Evolutionary conservation across 129 eudicot species (phyloP).

Genomic region (Logfia minima): DNA sequence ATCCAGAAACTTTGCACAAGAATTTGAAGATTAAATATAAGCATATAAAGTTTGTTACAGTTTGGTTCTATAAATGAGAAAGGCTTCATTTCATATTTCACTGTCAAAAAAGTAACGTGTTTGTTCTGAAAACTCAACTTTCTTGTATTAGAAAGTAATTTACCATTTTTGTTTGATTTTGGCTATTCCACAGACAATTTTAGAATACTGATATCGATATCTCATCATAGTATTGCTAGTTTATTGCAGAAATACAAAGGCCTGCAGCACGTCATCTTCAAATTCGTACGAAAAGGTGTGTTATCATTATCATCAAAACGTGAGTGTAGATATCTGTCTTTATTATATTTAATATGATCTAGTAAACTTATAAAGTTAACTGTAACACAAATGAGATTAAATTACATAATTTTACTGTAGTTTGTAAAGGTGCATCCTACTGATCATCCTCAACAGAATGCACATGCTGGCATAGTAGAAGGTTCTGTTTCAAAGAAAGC

Average conservation of each 20-base stretch:
- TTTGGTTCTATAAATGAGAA: slow-evolving; percentile 7
- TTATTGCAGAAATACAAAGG: slow-evolving; percentile 40
- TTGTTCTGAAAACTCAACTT: slow-evolving; percentile 11
- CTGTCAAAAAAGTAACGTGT: neutral
- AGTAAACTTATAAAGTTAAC: neutral
- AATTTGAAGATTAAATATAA: neutral
- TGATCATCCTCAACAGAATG: slow-evolving; percentile 39
- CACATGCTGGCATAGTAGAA: slow-evolving; percentile 30
- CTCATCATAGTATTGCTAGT: slow-evolving; percentile 17
- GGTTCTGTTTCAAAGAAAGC: slow-evolving; percentile 30
- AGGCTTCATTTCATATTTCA: neutral
- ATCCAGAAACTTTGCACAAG: slow-evolving; percentile 11
- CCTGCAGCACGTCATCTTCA: slow-evolving; percentile 35
- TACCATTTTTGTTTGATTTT: neutral
- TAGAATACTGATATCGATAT: neutral
- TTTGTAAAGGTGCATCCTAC: slow-evolving; percentile 49
- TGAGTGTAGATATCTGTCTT: slow-evolving; percentile 30
- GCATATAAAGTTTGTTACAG: neutral
- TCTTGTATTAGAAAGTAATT: neutral
- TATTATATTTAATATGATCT: neutral
- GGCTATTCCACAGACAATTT: neutral
- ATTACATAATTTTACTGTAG: slow-evolving; percentile 28
- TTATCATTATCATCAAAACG: slow-evolving; percentile 34
- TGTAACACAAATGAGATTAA: slow-evolving; percentile 2
- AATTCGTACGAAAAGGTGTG: slow-evolving; percentile 21